Conservation (phyloP, 2,329 filamentous ascomycete species). For the Colletotrichum horii region DNA sequence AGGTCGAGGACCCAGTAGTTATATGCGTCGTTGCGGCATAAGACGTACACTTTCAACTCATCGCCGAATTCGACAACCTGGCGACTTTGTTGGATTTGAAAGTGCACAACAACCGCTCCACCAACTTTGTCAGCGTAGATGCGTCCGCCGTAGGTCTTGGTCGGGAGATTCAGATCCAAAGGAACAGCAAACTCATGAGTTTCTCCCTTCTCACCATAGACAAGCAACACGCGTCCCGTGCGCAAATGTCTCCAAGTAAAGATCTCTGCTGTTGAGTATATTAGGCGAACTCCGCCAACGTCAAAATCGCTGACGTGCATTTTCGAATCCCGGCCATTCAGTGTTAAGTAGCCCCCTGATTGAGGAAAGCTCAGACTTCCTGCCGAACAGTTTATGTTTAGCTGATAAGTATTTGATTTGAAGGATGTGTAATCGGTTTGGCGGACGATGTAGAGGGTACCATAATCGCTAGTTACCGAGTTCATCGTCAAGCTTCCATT, state of each 20-base stretch:
- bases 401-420: constrained; percentile 56
- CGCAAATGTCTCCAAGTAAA: constrained; percentile 69
- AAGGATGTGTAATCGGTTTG: neutral
- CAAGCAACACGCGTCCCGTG: constrained; percentile 59
- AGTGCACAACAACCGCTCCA: no score
- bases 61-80: constrained; percentile 3
- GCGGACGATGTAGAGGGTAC: neutral
- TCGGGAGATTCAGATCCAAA: neutral
- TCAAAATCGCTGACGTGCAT: constrained; percentile 69
- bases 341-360: constrained; percentile 53
- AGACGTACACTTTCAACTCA: constrained; percentile 1
- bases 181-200: constrained; percentile 61
- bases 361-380: constrained; percentile 62
- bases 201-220: constrained; percentile 65
- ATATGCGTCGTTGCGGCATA: constrained; percentile 27
- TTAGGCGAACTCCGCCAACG: constrained; percentile 57
- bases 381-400: constrained; percentile 58
- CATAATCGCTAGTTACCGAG: constrained; percentile 49
- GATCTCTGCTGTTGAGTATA: constrained; percentile 71
- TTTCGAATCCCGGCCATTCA: constrained; percentile 66
- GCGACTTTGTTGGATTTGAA: neutral
- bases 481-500: constrained; percentile 61
- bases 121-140: neutral
- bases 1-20: constrained; percentile 25
- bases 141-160: neutral